These are phyloP conservation scores for Vaccinium vitisidaea DNA, from an alignment of 148 eudicot species.

Conservation along the genomic window DNA sequence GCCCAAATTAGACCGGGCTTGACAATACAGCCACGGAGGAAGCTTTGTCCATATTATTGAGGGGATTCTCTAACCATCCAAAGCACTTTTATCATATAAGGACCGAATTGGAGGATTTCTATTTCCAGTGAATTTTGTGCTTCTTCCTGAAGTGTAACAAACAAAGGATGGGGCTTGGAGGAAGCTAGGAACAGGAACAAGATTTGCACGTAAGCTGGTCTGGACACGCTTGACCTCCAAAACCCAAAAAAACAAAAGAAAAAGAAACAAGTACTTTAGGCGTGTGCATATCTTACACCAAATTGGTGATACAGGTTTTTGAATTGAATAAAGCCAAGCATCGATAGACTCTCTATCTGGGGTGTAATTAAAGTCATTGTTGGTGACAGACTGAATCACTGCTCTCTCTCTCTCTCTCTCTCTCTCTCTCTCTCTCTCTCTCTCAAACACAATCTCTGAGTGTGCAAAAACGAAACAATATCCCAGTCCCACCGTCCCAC, in stretches of 20 bases:
- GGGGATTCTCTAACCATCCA: neutral
- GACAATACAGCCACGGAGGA: neutral
- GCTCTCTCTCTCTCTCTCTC: constrained; percentile 12
- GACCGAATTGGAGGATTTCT: neutral
- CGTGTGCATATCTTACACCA: neutral
- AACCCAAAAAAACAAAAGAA: no score
- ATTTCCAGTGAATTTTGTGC: neutral
- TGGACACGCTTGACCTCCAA: no score
- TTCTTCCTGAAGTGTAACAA: neutral
- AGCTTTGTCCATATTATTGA: neutral
- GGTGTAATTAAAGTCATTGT: constrained; percentile 11
- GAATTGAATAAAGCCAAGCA: constrained; percentile 18
- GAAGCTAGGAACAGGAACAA: neutral
- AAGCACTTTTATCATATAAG: neutral
- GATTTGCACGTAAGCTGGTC: no score
- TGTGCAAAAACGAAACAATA: neutral
- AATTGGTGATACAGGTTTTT: neutral
- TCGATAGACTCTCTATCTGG: neutral
- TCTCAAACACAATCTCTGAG: neutral
- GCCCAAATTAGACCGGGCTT: neutral
- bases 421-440: constrained; percentile 14
- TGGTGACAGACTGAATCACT: constrained; percentile 34
- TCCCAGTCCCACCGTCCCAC: neutral
- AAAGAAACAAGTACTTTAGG: neutral
- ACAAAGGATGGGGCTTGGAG: neutral